Percentiles rank a stretch among this genome's conserved stretches.
These are phyloP conservation scores for Quercus dentata DNA, from an alignment of 306 rosid species.

Conservation along the genomic window DNA sequence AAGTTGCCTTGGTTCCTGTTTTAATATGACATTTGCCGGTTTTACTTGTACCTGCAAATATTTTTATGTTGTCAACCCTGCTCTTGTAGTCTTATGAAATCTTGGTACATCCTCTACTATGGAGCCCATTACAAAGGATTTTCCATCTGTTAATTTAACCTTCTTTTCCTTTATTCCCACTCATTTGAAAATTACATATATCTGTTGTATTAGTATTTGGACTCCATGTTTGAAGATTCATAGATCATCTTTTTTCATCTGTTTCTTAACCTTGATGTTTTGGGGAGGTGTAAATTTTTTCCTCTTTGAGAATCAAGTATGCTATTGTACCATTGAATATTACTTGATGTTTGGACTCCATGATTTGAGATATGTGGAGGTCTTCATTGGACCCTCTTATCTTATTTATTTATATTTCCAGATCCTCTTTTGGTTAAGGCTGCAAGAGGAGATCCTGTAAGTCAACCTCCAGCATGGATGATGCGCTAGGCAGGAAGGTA, in stretches of 20 bases:
- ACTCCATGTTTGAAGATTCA: neutral
- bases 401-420: constrained; percentile 23
- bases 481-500: constrained; percentile 99
- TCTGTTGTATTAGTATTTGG: neutral
- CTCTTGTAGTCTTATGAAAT: neutral
- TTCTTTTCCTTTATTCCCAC: too few relatives aligned
- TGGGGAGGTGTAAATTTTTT: neutral
- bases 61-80: neutral
- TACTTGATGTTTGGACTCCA: neutral
- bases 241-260: neutral
- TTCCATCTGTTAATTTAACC: too few relatives aligned
- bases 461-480: constrained; percentile 99
- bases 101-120: neutral
- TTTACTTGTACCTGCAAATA: neutral
- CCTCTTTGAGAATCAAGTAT: too few relatives aligned
- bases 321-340: neutral
- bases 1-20: neutral
- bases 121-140: neutral
- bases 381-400: constrained; percentile 4
- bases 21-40: neutral
- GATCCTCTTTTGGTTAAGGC: constrained; percentile 97
- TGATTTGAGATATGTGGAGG: constrained; percentile 12
- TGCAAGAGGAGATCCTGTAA: constrained; percentile 84
- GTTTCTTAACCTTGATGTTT: neutral
- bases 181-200: too few relatives aligned